Evolutionary conservation across 176 grass and related monocot species (phyloP), one percentile per base, ranked within the genome.

Genomic region (Paspalum vaginatum): DNA sequence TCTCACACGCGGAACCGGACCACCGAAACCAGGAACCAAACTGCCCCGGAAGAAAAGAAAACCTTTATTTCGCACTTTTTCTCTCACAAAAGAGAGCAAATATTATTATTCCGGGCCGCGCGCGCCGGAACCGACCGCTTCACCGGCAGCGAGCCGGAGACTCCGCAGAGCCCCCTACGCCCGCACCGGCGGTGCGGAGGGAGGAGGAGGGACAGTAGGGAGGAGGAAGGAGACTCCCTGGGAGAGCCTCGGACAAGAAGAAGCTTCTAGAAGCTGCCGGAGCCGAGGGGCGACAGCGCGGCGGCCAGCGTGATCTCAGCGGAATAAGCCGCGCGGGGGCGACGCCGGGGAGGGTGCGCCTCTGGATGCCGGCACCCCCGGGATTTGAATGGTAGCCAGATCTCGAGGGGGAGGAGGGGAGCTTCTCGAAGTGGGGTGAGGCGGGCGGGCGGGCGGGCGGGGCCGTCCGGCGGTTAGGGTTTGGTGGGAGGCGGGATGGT

Each of bases 351-450:
- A 66, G 66, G 61, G 43, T 18, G 61, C 14, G 67, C 85, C 68
- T 80, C 76, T 68, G 72, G 77, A 81, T 89, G 82, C 77, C 48
- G 71, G 64, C 86, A 43, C 46, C 71, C 74, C 78, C 43, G 61
- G 38, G 88, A 88, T 83, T 91, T 89, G 91, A 94, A 93, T 90
- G 82, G 85, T 84, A 41, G 66, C 54, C 75, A 77, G 76, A 90
- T 90, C 91, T 84, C 81, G 76, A 87, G 66, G 79, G 56, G 55
- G 75, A 81, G 48, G 75, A 81, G 42, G 82, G 85, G 78, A 78
- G 80, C 81, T 84, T 84, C 76, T 73, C 72, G 87, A 83, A 78
- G 77, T 81, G 56, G 84, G 87, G 43, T 84, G 74, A 88, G 84
- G 77, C 60, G 83, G 25, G 66, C 25, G 56, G 39, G 66, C 25